Evolutionary conservation across 345 rosid species (phyloP), one percentile per base, ranked within the genome.

Genomic region (Sapria himalayana): DNA sequence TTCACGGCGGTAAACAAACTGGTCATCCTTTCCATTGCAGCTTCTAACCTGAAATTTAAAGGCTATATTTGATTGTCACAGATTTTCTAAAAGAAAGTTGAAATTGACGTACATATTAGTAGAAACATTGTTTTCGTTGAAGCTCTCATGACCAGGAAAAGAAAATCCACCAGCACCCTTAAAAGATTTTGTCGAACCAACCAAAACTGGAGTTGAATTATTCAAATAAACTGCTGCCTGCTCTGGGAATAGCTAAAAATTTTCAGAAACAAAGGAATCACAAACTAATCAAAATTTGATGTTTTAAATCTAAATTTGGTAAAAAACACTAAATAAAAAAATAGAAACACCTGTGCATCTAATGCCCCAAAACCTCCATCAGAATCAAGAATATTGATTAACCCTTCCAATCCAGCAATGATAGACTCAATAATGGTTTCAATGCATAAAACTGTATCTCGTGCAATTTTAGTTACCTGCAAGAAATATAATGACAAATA

Each of bases 331-430:
- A 39, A 17, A 59, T 20, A 44, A 46, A 52, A 4, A 22, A 22
- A 52, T 49, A 46, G 24, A 11, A 48, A 20, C 33, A 59, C 99
- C 93, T 84, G 99, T 54, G 72, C 64, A 61, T 82, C 99, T 41
- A 84, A 61, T 55, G 95, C 99, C 24, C 99, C 95, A 67, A 89
- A 76, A 22, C 99, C 99, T 53, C 99, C 99, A 65, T 84, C 99
- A 40, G 99, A 89, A 63, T 89, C 99, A 46, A 89, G 93, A 72
- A 80, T 89, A 63, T 89, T 89, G 54, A 84, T 74, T 50, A 89
- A 67, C 43, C 99, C 99, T 63, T 84, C 99, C 66, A 89, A 65
- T 54, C 99, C 95, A 46, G 93, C 95, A 86, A 84, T 84, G 54
- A 89, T 84, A 39, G 99, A 89, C 66, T 89, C 95, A 58, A 89